Evolutionary conservation across 352 stramenopile genomes (phyloP).

Genomic region (Pythium myriotylum): DNA sequence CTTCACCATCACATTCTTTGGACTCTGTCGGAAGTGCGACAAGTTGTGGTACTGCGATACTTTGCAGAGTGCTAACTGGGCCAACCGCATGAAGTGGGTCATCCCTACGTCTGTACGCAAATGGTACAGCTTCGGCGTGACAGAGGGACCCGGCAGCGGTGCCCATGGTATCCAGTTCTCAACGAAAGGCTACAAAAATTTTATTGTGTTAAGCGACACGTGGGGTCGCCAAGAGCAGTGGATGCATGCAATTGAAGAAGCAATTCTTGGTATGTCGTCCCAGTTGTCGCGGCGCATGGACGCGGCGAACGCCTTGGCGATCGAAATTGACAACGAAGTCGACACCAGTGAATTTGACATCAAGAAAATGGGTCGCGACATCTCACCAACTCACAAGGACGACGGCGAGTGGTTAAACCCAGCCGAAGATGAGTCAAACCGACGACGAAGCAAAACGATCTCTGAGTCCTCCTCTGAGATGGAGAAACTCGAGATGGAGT

Average conservation of each 20-base stretch:
- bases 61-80: conserved; percentile 80
- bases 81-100: conserved; percentile 90
- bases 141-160: conserved; percentile 76
- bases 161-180: conserved; percentile 86
- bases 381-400: conserved; percentile 13
- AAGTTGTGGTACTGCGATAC: conserved; percentile 90
- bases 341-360: conserved; percentile 79
- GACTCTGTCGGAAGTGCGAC: conserved; percentile 85
- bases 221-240: conserved; percentile 88
- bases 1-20: conserved; percentile 86
- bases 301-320: conserved; percentile 73
- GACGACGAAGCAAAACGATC: conserved; percentile 41
- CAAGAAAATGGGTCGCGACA: conserved; percentile 24
- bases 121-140: conserved; percentile 87
- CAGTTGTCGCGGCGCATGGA: conserved; percentile 65
- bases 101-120: conserved; percentile 85
- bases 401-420: conserved; percentile 14
- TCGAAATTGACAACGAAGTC: conserved; percentile 90
- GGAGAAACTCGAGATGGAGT: conserved; percentile 37
- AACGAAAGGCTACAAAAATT: conserved; percentile 89
- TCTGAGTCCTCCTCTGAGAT: conserved; percentile 39
- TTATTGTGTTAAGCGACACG: conserved; percentile 84
- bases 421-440: conserved; percentile 15
- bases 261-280: conserved; percentile 63
- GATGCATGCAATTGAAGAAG: conserved; percentile 84